Evolutionary conservation across 2,329 filamentous ascomycete species (phyloP), one percentile per base, ranked within the genome.

Genomic region (Cladosporium sp.): DNA sequence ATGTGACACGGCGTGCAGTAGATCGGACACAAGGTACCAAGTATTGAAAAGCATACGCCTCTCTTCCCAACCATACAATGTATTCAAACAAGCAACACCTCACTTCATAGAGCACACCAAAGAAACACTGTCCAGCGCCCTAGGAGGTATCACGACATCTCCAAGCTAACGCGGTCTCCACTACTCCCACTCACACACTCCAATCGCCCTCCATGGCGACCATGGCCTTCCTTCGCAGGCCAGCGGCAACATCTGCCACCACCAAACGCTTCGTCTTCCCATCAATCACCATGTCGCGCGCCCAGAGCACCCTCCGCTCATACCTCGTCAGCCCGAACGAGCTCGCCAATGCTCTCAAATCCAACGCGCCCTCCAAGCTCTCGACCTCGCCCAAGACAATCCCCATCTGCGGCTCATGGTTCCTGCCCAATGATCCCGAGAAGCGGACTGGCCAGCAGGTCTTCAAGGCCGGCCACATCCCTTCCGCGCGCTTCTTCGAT

Each of bases 401-500:
- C 56, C 90, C 94, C 2, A 82, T 99, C 42, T 97, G 92, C 75
- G 94, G 92, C 49, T 84, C 91, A 22, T 99, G 94, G 94, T 99
- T 97, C 72, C 84, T 99, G 63, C 94, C 94, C 63, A 97, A 96
- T 74, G 93, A 96, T 64, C 80, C 82, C 1, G 70, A 82, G 66
- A 84, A 84, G 56, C 87, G 92, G 62, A 89, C 84, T 51, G 94
- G 94, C 56, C 85, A 89, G 66, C 82, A 94, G 64, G 85, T 88
- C 43, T 99, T 93, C 79, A 84, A 86, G 65, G 84, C 90, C 71
- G 84, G 87, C 71, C 90, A 91, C 68, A 94, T 99, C 63, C 93
- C 92, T 20, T 87, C 88, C 69, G 88, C 94, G 1, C 89, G 92
- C 34, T 99, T 97, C 83, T 99, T 99, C 74, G 92, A 99, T 74